Base-by-base conservation (phyloP, 345 rosid genomes). In the Cardamine resedifolia region DNA sequence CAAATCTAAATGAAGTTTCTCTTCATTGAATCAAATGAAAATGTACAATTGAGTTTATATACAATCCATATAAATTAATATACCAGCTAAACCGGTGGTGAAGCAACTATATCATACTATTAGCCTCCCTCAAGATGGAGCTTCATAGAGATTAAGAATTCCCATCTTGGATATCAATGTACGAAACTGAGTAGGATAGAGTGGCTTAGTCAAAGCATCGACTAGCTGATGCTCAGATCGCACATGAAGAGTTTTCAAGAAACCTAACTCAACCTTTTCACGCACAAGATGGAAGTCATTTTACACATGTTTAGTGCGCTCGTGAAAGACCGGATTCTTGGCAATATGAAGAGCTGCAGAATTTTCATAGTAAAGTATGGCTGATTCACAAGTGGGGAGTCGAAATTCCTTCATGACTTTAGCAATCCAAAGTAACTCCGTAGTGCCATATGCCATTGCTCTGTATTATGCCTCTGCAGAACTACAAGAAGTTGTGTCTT, bases 311-410 rank as follows among this genome's bases (percentile, higher is more conserved):
- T 33, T 8, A 0, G 10, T 33, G 0, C 36, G 36, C 4, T 44
- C 19, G 5, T 43, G 19, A 2, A 43, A 43, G 0, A 43, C 47
- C 0, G 0, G 7, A 2, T 44, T 44, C 0, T 44, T 44, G 0
- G 20, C 48, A 0, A 44, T 44, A 3, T 44, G 49, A 0, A 44
- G 1, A 7, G 51, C 5, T 2, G 11, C 12, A 0, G 2, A 3
- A 7, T 18, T 47, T 0, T 47, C 51, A 47, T 12, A 19, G 9
- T 47, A 47, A 0, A 47, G 5, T 1, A n/a, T 5, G 3, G 23
- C 4, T 1, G 12, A 4, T 0, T 0, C 23, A 2, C 0, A 0
- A 8, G 20, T 7, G 0, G 51, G 51, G 2, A 43, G 1, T 0
- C 0, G 1, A 0, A 47, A 7, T 0, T 47, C 5, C 1, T 18